Evolutionary conservation across 2,329 filamentous ascomycete genomes (phyloP).

Genomic region (Aureobasidium sp.): DNA sequence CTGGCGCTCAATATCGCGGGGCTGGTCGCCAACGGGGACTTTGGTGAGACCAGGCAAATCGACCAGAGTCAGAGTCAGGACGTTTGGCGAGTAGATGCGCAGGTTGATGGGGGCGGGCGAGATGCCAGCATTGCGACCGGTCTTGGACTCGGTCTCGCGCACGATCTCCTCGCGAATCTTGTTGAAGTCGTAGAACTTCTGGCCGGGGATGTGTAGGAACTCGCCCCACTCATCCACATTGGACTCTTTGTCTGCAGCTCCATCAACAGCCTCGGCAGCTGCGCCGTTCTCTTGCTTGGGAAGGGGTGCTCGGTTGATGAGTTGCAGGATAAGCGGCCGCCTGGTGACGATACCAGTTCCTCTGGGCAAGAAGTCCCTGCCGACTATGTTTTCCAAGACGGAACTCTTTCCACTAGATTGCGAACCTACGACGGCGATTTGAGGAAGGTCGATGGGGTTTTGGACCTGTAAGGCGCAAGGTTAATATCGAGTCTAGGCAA

Average conservation of each 20-base stretch:
- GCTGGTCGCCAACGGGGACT: conserved; percentile 93
- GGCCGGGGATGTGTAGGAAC: conserved; percentile 93
- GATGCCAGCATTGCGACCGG: conserved; percentile 92
- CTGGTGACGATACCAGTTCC: conserved; percentile 96
- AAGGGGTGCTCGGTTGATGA: conserved; percentile 76
- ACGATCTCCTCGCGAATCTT: conserved; percentile 98
- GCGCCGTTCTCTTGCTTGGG: conserved; percentile 59
- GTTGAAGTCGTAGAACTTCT: conserved; percentile 97
- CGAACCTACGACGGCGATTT: conserved; percentile 96
- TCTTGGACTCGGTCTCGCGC: conserved; percentile 92
- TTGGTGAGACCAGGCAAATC: conserved; percentile 95
- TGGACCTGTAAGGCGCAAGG: conserved; percentile 58
- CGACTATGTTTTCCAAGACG: conserved; percentile 96
- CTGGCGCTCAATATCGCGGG: conserved; percentile 91
- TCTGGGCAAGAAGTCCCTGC: conserved; percentile 94
- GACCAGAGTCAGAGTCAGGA: conserved; percentile 91
- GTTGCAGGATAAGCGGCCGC: conserved; percentile 89
- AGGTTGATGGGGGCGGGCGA: conserved; percentile 95
- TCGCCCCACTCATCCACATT: conserved; percentile 98
- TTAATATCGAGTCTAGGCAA: conserved; percentile 14
- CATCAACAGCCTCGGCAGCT: conserved; percentile 52
- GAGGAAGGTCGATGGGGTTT: conserved; percentile 97
- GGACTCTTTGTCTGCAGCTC: conserved; percentile 70
- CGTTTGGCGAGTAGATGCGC: conserved; percentile 96
- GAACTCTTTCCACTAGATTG: conserved; percentile 99